phyloP scores from a whole-genome alignment of 306 rosid genomes.

The Quercus bicolor region DNA sequence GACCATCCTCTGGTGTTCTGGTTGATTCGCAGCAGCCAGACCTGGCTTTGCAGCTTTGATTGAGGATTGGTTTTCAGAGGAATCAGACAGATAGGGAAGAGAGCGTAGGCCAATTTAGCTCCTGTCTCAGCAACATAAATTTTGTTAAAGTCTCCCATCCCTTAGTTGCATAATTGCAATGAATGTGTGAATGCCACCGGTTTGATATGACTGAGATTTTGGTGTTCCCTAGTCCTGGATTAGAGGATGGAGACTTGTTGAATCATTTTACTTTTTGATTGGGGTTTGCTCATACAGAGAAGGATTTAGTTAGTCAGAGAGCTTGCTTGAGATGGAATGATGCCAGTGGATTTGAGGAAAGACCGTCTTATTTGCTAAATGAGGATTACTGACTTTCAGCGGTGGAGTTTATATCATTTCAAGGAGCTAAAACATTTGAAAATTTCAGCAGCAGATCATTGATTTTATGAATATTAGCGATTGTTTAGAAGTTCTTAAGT shows the following conservation, averaged over 20 bases:
- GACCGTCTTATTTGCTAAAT: slow-evolving; percentile 24
- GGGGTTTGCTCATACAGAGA: slow-evolving; percentile 17
- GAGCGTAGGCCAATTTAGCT: neutral
- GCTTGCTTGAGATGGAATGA: slow-evolving; percentile 26
- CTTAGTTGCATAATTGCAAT: slow-evolving; percentile 4
- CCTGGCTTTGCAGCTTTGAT: slow-evolving; percentile 90
- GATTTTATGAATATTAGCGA: slow-evolving; percentile 21
- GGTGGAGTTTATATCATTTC: slow-evolving; percentile 13
- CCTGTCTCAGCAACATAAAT: slow-evolving; percentile 23
- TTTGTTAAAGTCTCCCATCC: slow-evolving; percentile 21
- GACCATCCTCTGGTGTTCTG: slow-evolving; percentile 74
- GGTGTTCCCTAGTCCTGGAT: slow-evolving; percentile 14
- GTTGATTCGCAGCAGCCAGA: slow-evolving; percentile 99
- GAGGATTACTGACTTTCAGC: slow-evolving; percentile 25
- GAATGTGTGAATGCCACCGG: slow-evolving; percentile 26
- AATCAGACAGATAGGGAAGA: slow-evolving; percentile 22
- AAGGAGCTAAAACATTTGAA: slow-evolving; percentile 24
- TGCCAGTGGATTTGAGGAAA: slow-evolving; percentile 20
- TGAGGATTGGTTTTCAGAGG: slow-evolving; percentile 10
- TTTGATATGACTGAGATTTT: slow-evolving; percentile 27
- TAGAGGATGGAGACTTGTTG: slow-evolving; percentile 17
- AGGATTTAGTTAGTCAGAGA: slow-evolving; percentile 15
- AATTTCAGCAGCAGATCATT: slow-evolving; percentile 17
- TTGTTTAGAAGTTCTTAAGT: slow-evolving; percentile 36
- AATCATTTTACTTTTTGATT: slow-evolving; percentile 16